Evolutionary conservation across 139 green algal species (phyloP), one percentile per base, ranked within the genome.

Genomic region (Chlorella sp.): DNA sequence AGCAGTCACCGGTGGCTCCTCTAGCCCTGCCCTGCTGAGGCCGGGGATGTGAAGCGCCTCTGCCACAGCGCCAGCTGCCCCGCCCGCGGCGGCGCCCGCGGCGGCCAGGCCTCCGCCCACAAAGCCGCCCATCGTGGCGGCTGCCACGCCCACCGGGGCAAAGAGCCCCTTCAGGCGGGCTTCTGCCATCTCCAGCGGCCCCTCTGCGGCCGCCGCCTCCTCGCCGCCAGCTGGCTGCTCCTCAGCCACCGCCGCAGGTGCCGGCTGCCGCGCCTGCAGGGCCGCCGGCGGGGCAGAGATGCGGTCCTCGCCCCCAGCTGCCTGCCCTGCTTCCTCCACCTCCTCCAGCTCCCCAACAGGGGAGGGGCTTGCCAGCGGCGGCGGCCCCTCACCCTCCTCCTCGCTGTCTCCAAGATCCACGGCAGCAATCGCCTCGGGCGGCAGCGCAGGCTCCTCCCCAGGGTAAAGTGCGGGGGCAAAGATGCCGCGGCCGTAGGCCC

Each of bases 151-250:
- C 16, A 48, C 40, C 1, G 54, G 54, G 36, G 77, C 58, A 62
- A 83, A 83, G 40, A 83, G 77, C 4, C 77, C 77, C 77, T 58
- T 83, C 36, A 83, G 77, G 77, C 77, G 77, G 34, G 56, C 38
- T 41, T 76, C 70, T 1, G 70, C 70, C 34, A 36, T 20, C 36
- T 38, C 68, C 20, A 24, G 9, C 68, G 13, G 34, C 68, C 68
- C 36, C 68, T 38, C n/a, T 14, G 20, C 34, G 1, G 68, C 6
- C 36, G 46, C 51, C 51, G 51, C 43, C 43, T 40, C 43, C 43
- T 40, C 72, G 28, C 43, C 72, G 43, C 30, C 72, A 1, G 30
- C 67, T 30, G 34, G 51, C 51, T 60, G 51, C 9, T 20, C 51
- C 51, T 60, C 51, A 2, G 13, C 51, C 2, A 16, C 51, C 14